phyloP scores from a whole-genome alignment of 2,329 filamentous ascomycete species.

The Ascochyta rabiei region DNA sequence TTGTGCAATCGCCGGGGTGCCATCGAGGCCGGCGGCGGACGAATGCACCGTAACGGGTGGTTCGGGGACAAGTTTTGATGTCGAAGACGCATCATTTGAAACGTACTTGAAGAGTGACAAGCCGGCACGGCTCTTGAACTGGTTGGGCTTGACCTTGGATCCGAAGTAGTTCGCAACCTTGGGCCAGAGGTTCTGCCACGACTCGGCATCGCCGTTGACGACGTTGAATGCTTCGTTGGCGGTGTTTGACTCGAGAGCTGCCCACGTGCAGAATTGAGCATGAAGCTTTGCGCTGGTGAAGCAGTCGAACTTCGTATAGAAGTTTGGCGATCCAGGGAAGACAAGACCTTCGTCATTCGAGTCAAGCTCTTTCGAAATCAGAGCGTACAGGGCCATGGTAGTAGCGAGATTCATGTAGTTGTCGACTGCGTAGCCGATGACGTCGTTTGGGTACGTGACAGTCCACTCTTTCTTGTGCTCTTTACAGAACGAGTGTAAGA shows the following conservation, averaged over 20 bases:
- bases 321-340: constrained; percentile 37
- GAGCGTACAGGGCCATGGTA: constrained; percentile 37
- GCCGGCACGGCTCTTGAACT: constrained; percentile 17
- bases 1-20: constrained; percentile 13
- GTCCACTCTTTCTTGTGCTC: constrained; percentile 49
- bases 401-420: constrained; percentile 48
- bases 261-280: constrained; percentile 42
- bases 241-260: constrained; percentile 39
- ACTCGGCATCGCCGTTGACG: constrained; percentile 51
- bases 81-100: not conserved
- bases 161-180: constrained; percentile 47
- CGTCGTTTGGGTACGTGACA: constrained; percentile 54
- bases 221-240: constrained; percentile 53
- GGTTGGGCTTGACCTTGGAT: constrained; percentile 38
- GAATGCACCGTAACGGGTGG: constrained; percentile 37
- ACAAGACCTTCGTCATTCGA: constrained; percentile 17
- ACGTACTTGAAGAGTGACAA: not conserved
- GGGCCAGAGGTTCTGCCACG: constrained; percentile 54
- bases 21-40: constrained; percentile 15
- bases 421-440: constrained; percentile 51
- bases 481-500: constrained; percentile 45
- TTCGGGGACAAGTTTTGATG: constrained; percentile 6
- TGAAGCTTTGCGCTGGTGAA: constrained; percentile 36
- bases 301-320: constrained; percentile 40
- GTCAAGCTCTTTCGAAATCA: constrained; percentile 37